phyloP scores from a whole-genome alignment of 495 filamentous ascomycete species.

The Jackrogersella minutella region DNA sequence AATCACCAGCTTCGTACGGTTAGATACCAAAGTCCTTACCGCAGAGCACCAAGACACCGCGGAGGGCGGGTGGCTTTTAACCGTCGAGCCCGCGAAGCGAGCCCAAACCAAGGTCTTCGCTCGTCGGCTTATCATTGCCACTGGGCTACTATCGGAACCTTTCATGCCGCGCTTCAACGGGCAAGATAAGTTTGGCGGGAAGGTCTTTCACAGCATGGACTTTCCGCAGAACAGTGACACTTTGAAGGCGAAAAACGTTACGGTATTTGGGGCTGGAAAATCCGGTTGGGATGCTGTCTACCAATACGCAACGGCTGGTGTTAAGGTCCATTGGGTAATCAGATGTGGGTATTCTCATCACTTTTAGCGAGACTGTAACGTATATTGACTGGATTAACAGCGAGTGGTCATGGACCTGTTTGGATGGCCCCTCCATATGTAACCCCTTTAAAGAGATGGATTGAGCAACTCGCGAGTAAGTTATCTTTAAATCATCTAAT shows the following conservation, averaged over 20 bases:
- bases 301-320: slow-evolving; percentile 67
- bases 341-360: slow-evolving; percentile 50
- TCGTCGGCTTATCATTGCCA: slow-evolving; percentile 48
- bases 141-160: slow-evolving; percentile 49
- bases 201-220: slow-evolving; percentile 71
- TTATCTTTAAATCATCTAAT: neutral
- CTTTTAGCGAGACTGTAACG: too few species aligned
- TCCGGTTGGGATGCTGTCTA: slow-evolving; percentile 82
- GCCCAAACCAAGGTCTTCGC: slow-evolving; percentile 36
- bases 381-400: slow-evolving; percentile 32
- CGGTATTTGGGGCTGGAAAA: slow-evolving; percentile 76
- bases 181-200: slow-evolving; percentile 52
- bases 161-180: slow-evolving; percentile 51
- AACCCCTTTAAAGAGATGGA: slow-evolving; percentile 53
- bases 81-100: slow-evolving; percentile 23
- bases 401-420: slow-evolving; percentile 73
- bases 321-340: slow-evolving; percentile 79
- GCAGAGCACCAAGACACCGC: slow-evolving; percentile 55
- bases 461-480: slow-evolving; percentile 64
- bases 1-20: slow-evolving; percentile 62
- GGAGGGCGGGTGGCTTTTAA: slow-evolving; percentile 54
- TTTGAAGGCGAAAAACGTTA: slow-evolving; percentile 53
- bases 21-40: slow-evolving; percentile 59
- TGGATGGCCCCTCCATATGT: slow-evolving; percentile 73
- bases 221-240: slow-evolving; percentile 50